A percentile compares a stretch with the other conserved stretches of the same genome.
Conservation (phyloP, 2,329 filamentous ascomycete species). For the Xylariomycetidae sp. region DNA sequence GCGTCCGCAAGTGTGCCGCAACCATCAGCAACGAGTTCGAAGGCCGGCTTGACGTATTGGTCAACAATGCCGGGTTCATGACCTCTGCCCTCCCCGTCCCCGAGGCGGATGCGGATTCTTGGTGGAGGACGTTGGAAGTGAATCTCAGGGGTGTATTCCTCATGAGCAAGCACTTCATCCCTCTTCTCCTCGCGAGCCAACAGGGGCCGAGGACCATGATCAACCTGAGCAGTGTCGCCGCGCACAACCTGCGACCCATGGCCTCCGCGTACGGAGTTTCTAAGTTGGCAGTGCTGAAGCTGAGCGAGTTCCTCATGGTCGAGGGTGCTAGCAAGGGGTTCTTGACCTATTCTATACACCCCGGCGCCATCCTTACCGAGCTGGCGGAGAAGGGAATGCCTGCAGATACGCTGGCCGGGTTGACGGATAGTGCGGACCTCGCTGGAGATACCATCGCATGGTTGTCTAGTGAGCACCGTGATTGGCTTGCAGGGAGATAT, state of each 20-base stretch:
- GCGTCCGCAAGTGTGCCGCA: conserved; percentile 8
- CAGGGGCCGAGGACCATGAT: conserved; percentile 11
- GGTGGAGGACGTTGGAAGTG: conserved; percentile 18
- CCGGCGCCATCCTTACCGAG: conserved; percentile 15
- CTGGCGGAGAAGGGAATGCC: conserved; percentile 15
- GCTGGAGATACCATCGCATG: conserved; percentile 23
- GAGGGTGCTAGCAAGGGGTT: conserved; percentile 12
- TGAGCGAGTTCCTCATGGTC: conserved; percentile 15
- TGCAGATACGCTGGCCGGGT: conserved; percentile 7
- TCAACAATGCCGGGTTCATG: conserved; percentile 12
- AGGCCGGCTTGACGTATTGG: conserved; percentile 11
- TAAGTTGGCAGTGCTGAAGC: conserved; percentile 12
- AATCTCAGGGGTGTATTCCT: conserved; percentile 16
- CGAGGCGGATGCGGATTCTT: conserved; percentile 12
- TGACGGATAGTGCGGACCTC: conserved; percentile 16
- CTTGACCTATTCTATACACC: conserved; percentile 15
- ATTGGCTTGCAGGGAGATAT: conserved; percentile 34
- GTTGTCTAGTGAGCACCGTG: conserved; percentile 25
- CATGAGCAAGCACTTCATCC: conserved; percentile 14
- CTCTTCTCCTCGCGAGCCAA: conserved; percentile 9
- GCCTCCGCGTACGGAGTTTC: conserved; percentile 11
- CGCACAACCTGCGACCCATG: conserved; percentile 11
- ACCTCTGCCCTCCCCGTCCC: conserved; percentile 10
- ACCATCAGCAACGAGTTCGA: conserved; percentile 6
- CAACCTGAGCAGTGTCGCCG: conserved; percentile 14